phyloP scores from a whole-genome alignment of 2,329 filamentous ascomycete species.

The Fusarium bulbicola region DNA sequence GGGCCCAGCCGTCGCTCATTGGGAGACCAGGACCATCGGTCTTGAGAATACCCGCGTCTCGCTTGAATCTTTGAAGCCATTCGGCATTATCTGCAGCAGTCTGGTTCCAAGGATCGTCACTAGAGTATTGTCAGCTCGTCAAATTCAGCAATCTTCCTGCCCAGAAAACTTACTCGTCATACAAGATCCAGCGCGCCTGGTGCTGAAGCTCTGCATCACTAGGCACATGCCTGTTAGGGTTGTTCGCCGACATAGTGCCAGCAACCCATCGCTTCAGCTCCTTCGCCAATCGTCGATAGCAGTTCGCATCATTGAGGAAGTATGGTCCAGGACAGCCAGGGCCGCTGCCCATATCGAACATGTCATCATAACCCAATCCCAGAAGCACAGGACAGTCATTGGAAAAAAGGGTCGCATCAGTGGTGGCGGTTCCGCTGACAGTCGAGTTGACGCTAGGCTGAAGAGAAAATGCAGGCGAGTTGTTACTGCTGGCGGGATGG shows the following conservation, averaged over 20 bases:
- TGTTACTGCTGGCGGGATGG: slow-evolving; percentile 45
- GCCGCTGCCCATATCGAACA: not conserved
- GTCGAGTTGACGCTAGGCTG: slow-evolving; percentile 32
- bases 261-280: slow-evolving; percentile 64
- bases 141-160: not conserved
- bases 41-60: slow-evolving; percentile 62
- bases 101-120: slow-evolving; percentile 71
- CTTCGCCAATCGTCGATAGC: slow-evolving; percentile 63
- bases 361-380: slow-evolving; percentile 9
- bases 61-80: slow-evolving; percentile 71
- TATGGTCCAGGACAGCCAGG: slow-evolving; percentile 45
- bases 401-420: slow-evolving; percentile 25
- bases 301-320: slow-evolving; percentile 69
- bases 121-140: slow-evolving; percentile 43
- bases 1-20: slow-evolving; percentile 53
- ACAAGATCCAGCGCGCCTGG: slow-evolving; percentile 70
- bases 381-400: slow-evolving; percentile 19
- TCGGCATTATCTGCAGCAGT: slow-evolving; percentile 71
- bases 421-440: slow-evolving; percentile 16
- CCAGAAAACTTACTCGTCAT: slow-evolving; percentile 62
- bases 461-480: slow-evolving; percentile 39
- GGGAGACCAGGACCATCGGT: slow-evolving; percentile 61
- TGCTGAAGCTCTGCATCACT: slow-evolving; percentile 71
- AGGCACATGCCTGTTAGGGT: slow-evolving; percentile 67
- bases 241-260: slow-evolving; percentile 65